Conservation (phyloP, 1,284 basidiomycete genomes). For the Ganoderma sinense region DNA sequence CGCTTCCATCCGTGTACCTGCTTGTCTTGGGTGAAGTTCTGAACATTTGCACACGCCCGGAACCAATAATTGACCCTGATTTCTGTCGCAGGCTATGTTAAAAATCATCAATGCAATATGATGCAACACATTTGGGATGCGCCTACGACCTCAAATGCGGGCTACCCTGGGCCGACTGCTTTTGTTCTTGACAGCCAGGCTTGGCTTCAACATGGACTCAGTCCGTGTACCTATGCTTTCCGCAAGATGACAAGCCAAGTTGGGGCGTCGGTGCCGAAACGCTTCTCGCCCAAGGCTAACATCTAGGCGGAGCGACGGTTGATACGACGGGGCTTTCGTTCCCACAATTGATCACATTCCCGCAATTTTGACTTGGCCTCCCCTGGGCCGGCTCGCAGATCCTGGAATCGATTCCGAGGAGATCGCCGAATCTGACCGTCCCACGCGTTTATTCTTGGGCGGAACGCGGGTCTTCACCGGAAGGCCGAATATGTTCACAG, state of each 20-base stretch:
- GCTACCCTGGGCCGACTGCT: background rate
- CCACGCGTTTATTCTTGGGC: background rate
- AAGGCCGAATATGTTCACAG: background rate
- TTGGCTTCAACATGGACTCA: background rate
- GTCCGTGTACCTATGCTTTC: background rate
- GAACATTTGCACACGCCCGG: background rate
- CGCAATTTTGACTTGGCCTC: background rate
- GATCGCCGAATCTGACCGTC: conserved; percentile 5
- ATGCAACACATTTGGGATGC: background rate
- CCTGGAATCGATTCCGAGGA: background rate
- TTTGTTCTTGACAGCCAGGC: background rate
- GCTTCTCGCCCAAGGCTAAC: background rate
- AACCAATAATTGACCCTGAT: background rate
- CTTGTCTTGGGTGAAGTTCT: background rate
- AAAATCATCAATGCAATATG: conserved; percentile 5
- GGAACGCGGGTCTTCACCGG: background rate
- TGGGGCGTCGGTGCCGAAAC: background rate
- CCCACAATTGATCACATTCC: conserved; percentile 13
- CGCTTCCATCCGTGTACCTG: background rate
- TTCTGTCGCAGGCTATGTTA: background rate
- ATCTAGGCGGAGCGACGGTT: background rate
- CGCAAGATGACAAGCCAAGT: background rate
- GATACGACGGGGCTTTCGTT: background rate
- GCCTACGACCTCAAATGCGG: background rate
- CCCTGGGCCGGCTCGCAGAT: background rate